Evolutionary conservation across 2,329 filamentous ascomycete species (phyloP).

Genomic region (Xylaria arbuscula): DNA sequence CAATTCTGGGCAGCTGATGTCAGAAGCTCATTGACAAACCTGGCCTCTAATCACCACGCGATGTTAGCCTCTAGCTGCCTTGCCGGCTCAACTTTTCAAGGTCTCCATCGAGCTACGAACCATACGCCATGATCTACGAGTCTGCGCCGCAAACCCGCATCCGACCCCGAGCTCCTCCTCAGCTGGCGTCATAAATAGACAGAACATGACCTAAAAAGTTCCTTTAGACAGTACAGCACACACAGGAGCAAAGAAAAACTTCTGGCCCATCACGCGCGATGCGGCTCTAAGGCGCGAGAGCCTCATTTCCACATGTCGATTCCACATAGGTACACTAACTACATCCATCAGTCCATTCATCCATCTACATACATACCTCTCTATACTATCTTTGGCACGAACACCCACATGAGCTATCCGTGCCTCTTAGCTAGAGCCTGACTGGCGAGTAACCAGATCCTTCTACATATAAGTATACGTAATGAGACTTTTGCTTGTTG

Average conservation of each 20-base stretch:
- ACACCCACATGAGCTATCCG: background rate
- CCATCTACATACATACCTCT: background rate
- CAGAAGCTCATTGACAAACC: slow-evolving; percentile 7
- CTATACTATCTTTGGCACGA: background rate
- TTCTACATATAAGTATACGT: background rate
- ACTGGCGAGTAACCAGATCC: background rate
- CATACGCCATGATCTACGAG: background rate
- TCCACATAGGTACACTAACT: too few relatives aligned
- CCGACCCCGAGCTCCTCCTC: background rate
- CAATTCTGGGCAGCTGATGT: slow-evolving; percentile 5
- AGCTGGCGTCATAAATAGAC: slow-evolving; percentile 3
- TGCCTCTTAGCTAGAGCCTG: background rate
- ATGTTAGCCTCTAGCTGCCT: slow-evolving; percentile 1
- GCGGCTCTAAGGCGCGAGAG: background rate
- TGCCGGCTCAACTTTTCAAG: background rate
- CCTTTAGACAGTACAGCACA: background rate
- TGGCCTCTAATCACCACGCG: background rate
- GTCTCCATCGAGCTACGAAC: too few relatives aligned
- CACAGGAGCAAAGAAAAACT: background rate
- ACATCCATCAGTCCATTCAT: background rate
- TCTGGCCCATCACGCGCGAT: background rate
- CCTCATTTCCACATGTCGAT: background rate
- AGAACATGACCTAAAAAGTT: background rate
- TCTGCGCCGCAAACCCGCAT: background rate
- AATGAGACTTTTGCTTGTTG: background rate